A percentile compares a stretch with the other conserved stretches of the same genome.
These are phyloP conservation scores for Coemansia sp. DNA, from an alignment of 192 early-diverging fungal species.

Conservation along the genomic window DNA sequence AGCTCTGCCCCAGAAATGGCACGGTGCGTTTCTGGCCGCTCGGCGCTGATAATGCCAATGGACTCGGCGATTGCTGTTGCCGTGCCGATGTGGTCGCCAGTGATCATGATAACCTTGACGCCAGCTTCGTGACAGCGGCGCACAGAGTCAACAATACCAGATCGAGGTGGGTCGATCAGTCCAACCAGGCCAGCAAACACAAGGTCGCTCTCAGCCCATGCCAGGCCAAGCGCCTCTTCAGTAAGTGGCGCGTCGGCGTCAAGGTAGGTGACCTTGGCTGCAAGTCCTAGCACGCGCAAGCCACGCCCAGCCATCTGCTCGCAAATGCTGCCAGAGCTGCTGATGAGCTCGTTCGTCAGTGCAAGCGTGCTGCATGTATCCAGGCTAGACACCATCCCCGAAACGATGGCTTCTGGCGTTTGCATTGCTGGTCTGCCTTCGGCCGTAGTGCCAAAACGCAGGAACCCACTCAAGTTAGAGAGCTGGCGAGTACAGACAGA, in stretches of 20 bases:
- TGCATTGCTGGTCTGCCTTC: slow-evolving; percentile 17
- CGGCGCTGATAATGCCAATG: slow-evolving; percentile 78
- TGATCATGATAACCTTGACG: slow-evolving; percentile 96
- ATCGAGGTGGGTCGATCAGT: slow-evolving; percentile 87
- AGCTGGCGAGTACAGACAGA: slow-evolving; percentile 49
- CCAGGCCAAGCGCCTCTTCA: slow-evolving; percentile 34
- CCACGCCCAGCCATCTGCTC: slow-evolving; percentile 79
- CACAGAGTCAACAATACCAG: slow-evolving; percentile 79
- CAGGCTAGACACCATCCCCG: slow-evolving; percentile 21
- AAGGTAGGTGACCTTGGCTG: slow-evolving; percentile 62
- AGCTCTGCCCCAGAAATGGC: slow-evolving; percentile 87
- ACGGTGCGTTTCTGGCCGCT: slow-evolving; percentile 56
- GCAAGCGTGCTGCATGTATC: slow-evolving; percentile 25
- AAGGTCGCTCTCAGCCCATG: slow-evolving; percentile 65
- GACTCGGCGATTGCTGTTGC: slow-evolving; percentile 89
- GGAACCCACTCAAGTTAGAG: slow-evolving; percentile 23
- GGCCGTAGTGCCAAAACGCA: slow-evolving; percentile 12
- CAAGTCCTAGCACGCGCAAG: slow-evolving; percentile 86
- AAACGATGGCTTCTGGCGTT: slow-evolving; percentile 8
- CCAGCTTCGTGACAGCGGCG: slow-evolving; percentile 84
- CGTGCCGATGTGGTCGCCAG: slow-evolving; percentile 92
- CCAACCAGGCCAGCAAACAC: slow-evolving; percentile 89
- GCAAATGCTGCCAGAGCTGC: slow-evolving; percentile 27
- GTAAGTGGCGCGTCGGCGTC: slow-evolving; percentile 50
- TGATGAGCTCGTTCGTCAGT: slow-evolving; percentile 26